Evolutionary conservation across 495 filamentous ascomycete species (phyloP).

Genomic region (Aeminium ludgeri): DNA sequence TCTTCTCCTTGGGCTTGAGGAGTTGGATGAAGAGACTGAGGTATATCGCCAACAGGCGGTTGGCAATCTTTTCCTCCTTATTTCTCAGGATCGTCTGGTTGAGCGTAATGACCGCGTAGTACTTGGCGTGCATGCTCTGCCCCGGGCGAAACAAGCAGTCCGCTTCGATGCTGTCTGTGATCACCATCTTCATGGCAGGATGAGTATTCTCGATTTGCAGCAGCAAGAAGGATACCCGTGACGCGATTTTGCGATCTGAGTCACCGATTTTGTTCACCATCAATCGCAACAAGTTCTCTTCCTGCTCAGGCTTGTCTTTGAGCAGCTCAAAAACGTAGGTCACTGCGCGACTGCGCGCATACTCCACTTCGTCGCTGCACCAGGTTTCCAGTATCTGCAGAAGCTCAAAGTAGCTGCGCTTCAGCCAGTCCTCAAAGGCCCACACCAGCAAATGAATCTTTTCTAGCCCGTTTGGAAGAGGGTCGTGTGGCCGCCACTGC

Average conservation of each 20-base stretch:
- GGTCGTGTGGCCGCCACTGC: slow-evolving; percentile 48
- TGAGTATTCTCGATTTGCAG: slow-evolving; percentile 78
- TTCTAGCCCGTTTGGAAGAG: slow-evolving; percentile 51
- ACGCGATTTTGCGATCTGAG: slow-evolving; percentile 82
- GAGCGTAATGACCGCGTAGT: slow-evolving; percentile 88
- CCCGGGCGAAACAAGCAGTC: slow-evolving; percentile 77
- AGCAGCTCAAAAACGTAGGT: slow-evolving; percentile 80
- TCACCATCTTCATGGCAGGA: slow-evolving; percentile 78
- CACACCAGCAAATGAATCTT: slow-evolving; percentile 66
- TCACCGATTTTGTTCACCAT: slow-evolving; percentile 94
- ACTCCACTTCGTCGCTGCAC: slow-evolving; percentile 88
- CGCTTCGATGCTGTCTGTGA: slow-evolving; percentile 66
- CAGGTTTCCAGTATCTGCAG: slow-evolving; percentile 77
- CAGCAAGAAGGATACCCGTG: slow-evolving; percentile 74
- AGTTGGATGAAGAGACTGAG: slow-evolving; percentile 67
- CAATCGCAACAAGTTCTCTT: slow-evolving; percentile 78
- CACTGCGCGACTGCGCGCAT: slow-evolving; percentile 66
- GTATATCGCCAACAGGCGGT: slow-evolving; percentile 71
- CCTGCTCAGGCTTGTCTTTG: slow-evolving; percentile 92
- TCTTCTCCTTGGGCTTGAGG: slow-evolving; percentile 41
- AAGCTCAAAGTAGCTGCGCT: slow-evolving; percentile 77
- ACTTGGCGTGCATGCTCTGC: slow-evolving; percentile 74
- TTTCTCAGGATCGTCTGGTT: slow-evolving; percentile 85
- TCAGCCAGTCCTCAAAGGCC: slow-evolving; percentile 91
- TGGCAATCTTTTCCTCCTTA: slow-evolving; percentile 68